These are phyloP conservation scores for Mitragyna speciosa DNA, from an alignment of 257 asterid genomes.

Conservation along the genomic window DNA sequence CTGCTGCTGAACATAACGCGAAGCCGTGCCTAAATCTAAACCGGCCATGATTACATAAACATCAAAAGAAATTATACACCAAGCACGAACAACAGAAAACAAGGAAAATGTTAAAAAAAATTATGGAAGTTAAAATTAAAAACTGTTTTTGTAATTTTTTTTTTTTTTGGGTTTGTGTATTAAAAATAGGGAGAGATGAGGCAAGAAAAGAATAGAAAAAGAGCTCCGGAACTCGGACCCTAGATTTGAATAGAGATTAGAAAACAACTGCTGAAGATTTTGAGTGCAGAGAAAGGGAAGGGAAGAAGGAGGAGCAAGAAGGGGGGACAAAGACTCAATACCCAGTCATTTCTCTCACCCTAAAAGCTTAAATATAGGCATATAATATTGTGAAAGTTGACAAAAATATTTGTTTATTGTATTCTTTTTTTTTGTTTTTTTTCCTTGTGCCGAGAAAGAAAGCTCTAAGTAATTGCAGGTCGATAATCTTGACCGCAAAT, in stretches of 20 bases:
- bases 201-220: not conserved
- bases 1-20: conserved; percentile 57
- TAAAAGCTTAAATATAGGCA: conserved; percentile 20
- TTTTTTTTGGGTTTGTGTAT: not conserved
- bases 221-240: conserved; percentile 18
- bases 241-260: conserved; percentile 23
- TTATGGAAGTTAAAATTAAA: not conserved
- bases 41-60: conserved; percentile 49
- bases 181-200: conserved; percentile 9
- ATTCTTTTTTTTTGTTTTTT: not conserved
- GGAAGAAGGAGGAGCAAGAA: not conserved
- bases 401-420: conserved; percentile 7
- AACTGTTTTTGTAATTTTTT: not conserved
- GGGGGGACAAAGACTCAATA: conserved; percentile 11
- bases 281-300: conserved; percentile 26
- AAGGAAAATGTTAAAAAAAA: conserved; percentile 18
- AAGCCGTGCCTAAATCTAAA: conserved; percentile 68
- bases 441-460: not conserved
- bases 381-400: conserved; percentile 10
- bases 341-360: conserved; percentile 21
- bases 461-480: not conserved
- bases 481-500: too few relatives aligned
- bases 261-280: conserved; percentile 4
- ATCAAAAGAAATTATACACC: not conserved
- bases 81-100: conserved; percentile 8